Evolutionary conservation across 768 basidiomycete species (phyloP), one percentile per base, ranked within the genome.

Genomic region (Termitomyces sp.): DNA sequence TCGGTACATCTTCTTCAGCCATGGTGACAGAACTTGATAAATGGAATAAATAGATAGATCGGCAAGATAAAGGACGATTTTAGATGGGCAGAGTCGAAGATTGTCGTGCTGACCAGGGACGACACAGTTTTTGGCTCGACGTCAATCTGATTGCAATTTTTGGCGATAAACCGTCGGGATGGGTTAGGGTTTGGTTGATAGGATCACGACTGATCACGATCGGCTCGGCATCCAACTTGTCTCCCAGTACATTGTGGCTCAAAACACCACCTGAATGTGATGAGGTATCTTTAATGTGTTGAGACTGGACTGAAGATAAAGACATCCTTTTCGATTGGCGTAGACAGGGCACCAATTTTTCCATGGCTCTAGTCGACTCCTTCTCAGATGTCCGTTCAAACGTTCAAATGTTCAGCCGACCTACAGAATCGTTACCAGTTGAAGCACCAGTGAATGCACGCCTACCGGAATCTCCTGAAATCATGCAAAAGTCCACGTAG

Each of bases 1-100:
- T 70, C 59, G 66, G 66, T 12, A 60, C 57, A 56, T 63, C 65
- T 44, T 60, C 60, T 54, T 71, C 73, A 22, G 72, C 61, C 72
- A 73, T 67, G 29, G n/a, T 47, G 60, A 41, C 16, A 47, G 12
- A 6, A 41, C 13, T 49, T 9, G 45, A 52, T 51, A 63, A 61
- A 58, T 54, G 57, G 60, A 56, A 50, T 52, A 61, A 59, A 66
- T 66, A 69, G 60, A 55, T 61, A 49, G 54, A 54, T n/a, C 16
- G 51, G 24, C 55, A 34, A 31, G 44, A 46, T 34, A 47, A 18
- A 26, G 2, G 5, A 29, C 48, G 29, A 24, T 36, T 15, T 29
- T 3, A 29, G 37, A 45, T 16, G 24, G 42, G 3, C 24, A 44
- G 34, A 57, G 56, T 62, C 52, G 57, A 49, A 42, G 18, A 20